A percentile compares a stretch with the other conserved stretches of the same genome.
Evolutionary conservation across 345 rosid genomes (phyloP).

Genomic region (Corymbia maculata): DNA sequence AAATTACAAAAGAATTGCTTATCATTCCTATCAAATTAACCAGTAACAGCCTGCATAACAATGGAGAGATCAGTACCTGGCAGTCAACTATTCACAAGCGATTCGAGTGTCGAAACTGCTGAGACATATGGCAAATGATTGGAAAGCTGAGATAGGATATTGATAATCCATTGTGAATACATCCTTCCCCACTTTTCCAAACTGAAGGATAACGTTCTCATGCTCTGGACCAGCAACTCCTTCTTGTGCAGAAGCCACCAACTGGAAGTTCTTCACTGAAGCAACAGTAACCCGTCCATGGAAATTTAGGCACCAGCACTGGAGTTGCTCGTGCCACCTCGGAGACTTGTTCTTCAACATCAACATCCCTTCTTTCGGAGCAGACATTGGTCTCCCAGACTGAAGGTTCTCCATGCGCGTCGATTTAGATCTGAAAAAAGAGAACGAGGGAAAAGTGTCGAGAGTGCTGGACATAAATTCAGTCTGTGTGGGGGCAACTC

Average conservation of each 20-base stretch:
- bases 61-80: constrained; percentile 9
- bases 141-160: constrained; percentile 93
- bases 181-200: constrained; percentile 94
- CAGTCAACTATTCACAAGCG: constrained; percentile 68
- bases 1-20: not conserved
- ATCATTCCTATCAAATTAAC: not conserved
- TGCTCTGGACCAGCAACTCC: constrained; percentile 50
- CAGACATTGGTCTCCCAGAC: constrained; percentile 32
- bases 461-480: constrained; percentile 47
- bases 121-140: constrained; percentile 88
- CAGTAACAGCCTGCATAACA: not conserved
- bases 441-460: constrained; percentile 46
- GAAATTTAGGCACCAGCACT: constrained; percentile 93
- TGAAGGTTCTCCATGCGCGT: constrained; percentile 35
- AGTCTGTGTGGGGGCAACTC: constrained; percentile 77
- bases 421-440: constrained; percentile 79
- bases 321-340: constrained; percentile 94
- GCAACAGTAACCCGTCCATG: constrained; percentile 89
- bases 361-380: constrained; percentile 40
- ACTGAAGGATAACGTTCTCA: constrained; percentile 83
- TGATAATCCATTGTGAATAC: constrained; percentile 93
- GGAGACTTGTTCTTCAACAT: constrained; percentile 76
- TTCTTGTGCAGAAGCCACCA: constrained; percentile 64
- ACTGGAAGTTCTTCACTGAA: constrained; percentile 91
- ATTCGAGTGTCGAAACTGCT: constrained; percentile 96